A percentile compares a stretch with the other conserved stretches of the same genome.
These are phyloP conservation scores for Dichotomocladium elegans DNA, from an alignment of 371 early-diverging fungal genomes.

Conservation along the genomic window DNA sequence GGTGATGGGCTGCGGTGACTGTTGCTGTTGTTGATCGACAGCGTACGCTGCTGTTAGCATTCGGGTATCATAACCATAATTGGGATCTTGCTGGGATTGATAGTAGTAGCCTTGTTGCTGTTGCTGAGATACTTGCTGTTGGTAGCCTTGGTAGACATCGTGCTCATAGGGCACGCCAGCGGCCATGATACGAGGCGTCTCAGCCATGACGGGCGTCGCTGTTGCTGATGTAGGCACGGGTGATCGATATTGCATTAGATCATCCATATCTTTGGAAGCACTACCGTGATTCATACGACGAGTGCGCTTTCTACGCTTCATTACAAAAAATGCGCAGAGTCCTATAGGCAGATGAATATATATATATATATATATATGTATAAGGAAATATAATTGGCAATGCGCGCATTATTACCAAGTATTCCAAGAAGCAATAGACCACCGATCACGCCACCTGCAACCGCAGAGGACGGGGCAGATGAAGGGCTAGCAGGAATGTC, in stretches of 20 bases:
- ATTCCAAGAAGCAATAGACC: neutral
- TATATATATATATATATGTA: no score
- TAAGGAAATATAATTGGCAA: neutral
- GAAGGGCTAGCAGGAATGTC: neutral
- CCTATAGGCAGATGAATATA: no score
- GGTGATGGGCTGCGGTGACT: neutral
- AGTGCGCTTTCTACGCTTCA: neutral
- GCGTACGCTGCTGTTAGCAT: conserved; percentile 6
- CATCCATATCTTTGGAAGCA: neutral
- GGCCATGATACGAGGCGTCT: neutral
- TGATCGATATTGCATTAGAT: conserved; percentile 3
- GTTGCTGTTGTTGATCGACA: neutral
- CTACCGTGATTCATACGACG: neutral
- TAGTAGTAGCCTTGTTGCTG: neutral
- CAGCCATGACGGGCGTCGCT: conserved; percentile 1
- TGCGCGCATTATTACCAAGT: conserved; percentile 1
- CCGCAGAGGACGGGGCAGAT: conserved; percentile 4
- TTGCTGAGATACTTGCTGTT: neutral
- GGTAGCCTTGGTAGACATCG: neutral
- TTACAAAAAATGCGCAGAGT: neutral
- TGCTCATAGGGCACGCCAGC: neutral
- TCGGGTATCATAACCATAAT: neutral
- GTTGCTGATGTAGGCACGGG: conserved; percentile 1
- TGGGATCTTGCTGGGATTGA: neutral
- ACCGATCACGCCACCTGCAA: conserved; percentile 6